These are phyloP conservation scores for Kalaharituber pfeilii DNA, from an alignment of 2,329 filamentous ascomycete species.

Conservation along the genomic window DNA sequence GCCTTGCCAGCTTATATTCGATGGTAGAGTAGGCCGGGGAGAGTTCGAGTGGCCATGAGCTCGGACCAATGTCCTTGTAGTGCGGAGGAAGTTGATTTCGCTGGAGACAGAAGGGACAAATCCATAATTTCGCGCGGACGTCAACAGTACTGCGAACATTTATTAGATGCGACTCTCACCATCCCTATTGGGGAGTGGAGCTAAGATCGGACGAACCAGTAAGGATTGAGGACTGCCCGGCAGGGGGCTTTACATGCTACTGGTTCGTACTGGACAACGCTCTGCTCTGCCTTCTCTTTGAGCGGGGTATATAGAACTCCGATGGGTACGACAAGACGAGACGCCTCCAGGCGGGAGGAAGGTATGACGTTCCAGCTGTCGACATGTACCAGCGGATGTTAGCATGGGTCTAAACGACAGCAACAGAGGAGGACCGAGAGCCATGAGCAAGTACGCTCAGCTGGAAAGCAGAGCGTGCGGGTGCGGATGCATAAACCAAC, in stretches of 20 bases:
- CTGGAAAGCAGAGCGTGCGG: neutral
- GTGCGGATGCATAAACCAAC: constrained; percentile 1
- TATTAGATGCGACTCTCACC: neutral
- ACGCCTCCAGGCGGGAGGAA: constrained; percentile 95
- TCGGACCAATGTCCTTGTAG: constrained; percentile 77
- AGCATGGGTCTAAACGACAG: neutral
- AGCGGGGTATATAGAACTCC: constrained; percentile 88
- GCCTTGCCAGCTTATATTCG: constrained; percentile 64
- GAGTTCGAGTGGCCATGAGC: constrained; percentile 66
- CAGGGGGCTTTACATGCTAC: constrained; percentile 94
- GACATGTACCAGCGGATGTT: neutral
- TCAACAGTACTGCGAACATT: constrained; percentile 50
- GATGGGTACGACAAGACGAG: constrained; percentile 84
- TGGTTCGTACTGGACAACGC: constrained; percentile 84
- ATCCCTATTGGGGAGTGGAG: neutral
- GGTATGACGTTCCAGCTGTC: constrained; percentile 93
- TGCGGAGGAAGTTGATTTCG: constrained; percentile 67
- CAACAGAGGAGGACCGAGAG: neutral
- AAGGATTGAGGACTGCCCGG: constrained; percentile 88
- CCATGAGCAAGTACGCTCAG: neutral
- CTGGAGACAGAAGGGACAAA: constrained; percentile 74
- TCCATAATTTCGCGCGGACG: constrained; percentile 68
- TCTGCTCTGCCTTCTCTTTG: constrained; percentile 71
- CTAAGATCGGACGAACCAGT: constrained; percentile 47
- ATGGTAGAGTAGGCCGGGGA: constrained; percentile 76